Evolutionary conservation across 208 protist genomes (phyloP).

Genomic region (Wallacemonas sp.): DNA sequence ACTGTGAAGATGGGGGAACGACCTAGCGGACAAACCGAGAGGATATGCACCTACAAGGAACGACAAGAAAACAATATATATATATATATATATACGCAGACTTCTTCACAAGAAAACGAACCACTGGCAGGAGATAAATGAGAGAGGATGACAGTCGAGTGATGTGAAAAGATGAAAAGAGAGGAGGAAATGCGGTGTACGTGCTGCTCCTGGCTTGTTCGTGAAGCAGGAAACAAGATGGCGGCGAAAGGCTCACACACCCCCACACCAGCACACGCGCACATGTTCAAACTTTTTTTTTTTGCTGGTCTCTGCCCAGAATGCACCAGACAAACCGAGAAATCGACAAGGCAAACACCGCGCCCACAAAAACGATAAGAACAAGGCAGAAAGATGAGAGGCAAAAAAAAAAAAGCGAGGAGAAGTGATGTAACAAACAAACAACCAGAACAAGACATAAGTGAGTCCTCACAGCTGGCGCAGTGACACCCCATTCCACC

Average conservation of each 20-base stretch:
- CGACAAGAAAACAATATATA: no score
- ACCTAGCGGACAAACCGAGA: no score
- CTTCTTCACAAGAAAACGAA: no score
- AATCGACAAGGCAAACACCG: no score
- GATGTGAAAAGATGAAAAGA: constrained; percentile 16
- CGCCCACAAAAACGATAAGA: no score
- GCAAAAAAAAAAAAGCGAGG: constrained; percentile 14
- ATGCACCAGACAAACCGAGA: no score
- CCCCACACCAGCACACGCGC: constrained; percentile 4
- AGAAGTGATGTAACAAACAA: not conserved
- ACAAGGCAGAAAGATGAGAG: not conserved
- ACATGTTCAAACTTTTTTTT: not conserved
- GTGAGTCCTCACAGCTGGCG: not conserved
- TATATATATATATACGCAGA: no score
- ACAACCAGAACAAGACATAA: constrained; percentile 7
- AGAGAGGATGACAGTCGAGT: not conserved
- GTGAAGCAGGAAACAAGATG: constrained; percentile 12
- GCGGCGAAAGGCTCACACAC: constrained; percentile 12
- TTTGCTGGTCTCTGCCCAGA: not conserved
- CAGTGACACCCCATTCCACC: constrained; percentile 13
- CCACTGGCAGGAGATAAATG: not conserved
- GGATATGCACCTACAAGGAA: no score
- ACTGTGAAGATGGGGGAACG: no score
- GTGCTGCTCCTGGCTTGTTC: not conserved
- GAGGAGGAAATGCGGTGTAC: not conserved